Evolutionary conservation across 2,329 filamentous ascomycete genomes (phyloP).

Genomic region (Trichoderma aggressivum): DNA sequence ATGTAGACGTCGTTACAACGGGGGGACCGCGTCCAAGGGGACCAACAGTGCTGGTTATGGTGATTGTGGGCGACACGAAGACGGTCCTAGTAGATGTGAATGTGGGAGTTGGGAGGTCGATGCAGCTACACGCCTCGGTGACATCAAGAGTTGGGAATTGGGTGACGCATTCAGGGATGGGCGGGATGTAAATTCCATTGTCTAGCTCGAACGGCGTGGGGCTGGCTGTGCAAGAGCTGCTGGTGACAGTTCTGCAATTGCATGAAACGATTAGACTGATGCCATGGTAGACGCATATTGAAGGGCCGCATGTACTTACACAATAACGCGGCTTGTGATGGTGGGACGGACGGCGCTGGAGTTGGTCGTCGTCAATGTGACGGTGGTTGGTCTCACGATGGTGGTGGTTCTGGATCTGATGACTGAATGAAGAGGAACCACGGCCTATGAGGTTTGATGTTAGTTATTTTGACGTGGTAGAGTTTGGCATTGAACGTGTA

Average conservation of each 20-base stretch:
- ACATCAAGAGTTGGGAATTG: background rate
- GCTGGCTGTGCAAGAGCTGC: background rate
- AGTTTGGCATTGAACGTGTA: background rate
- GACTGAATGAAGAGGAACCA: background rate
- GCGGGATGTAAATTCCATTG: background rate
- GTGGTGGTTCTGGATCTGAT: background rate
- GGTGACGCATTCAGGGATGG: background rate
- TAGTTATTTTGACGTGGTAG: background rate
- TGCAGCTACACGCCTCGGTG: background rate
- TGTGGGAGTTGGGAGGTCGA: background rate
- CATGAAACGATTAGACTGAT: background rate
- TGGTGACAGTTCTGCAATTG: background rate
- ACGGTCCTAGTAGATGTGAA: background rate
- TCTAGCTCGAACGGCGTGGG: background rate
- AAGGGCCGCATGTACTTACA: background rate
- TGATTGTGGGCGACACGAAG: background rate
- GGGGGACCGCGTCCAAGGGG: background rate
- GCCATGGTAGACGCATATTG: rapidly evolving
- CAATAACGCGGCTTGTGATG: background rate
- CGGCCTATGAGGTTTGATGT: background rate
- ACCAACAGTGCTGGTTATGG: background rate
- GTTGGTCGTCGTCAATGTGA: background rate
- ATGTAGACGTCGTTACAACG: background rate
- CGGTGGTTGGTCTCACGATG: background rate
- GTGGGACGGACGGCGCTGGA: background rate